phyloP scores from a whole-genome alignment of 2,329 filamentous ascomycete species.

The Colletotrichum lini region DNA sequence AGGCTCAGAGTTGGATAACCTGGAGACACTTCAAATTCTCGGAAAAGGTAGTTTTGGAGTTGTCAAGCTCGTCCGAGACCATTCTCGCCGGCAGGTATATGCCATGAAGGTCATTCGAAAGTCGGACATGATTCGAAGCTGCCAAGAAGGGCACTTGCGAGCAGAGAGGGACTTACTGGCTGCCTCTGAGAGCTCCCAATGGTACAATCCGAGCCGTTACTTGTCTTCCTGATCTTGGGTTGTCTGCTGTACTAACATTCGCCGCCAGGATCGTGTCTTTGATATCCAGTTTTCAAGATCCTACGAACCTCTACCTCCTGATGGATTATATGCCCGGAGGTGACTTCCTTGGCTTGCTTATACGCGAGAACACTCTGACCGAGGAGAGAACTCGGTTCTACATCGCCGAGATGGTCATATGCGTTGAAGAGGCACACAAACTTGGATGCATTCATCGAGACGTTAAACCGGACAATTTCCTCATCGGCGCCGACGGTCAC shows the following conservation, averaged over 20 bases:
- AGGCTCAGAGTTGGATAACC: constrained; percentile 64
- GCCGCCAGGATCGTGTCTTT: constrained; percentile 82
- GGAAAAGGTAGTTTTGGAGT: constrained; percentile 97
- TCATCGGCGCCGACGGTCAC: constrained; percentile 90
- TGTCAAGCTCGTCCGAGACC: constrained; percentile 85
- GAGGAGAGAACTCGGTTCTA: constrained; percentile 89
- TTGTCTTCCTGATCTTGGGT: not conserved
- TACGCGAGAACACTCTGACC: constrained; percentile 85
- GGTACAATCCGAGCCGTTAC: constrained; percentile 61
- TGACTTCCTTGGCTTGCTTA: constrained; percentile 89
- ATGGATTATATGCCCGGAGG: constrained; percentile 99
- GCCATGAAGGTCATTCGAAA: constrained; percentile 99
- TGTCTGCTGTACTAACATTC: not conserved
- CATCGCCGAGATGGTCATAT: constrained; percentile 94
- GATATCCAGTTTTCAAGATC: constrained; percentile 90
- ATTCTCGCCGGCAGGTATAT: constrained; percentile 71
- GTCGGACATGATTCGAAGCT: constrained; percentile 89
- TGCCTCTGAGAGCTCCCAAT: constrained; percentile 86
- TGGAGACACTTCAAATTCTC: constrained; percentile 84
- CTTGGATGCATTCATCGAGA: constrained; percentile 95
- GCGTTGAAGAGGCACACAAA: constrained; percentile 91
- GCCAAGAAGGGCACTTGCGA: constrained; percentile 91
- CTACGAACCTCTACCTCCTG: constrained; percentile 87
- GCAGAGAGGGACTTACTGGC: constrained; percentile 95
- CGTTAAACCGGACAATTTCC: constrained; percentile 97